These are phyloP conservation scores for Didymella glomerata DNA, from an alignment of 2,329 filamentous ascomycete species.

Conservation along the genomic window DNA sequence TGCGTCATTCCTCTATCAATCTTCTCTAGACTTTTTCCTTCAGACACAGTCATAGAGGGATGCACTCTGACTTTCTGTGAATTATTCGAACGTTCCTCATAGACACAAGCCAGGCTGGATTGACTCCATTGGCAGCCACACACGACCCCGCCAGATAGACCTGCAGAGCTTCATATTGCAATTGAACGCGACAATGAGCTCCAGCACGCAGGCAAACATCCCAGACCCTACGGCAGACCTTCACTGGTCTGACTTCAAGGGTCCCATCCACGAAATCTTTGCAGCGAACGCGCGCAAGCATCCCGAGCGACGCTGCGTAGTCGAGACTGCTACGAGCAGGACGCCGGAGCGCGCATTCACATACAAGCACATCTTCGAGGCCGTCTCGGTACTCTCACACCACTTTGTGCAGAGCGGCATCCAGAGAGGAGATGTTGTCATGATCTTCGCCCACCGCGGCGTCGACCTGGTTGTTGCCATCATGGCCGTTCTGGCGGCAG, in stretches of 20 bases:
- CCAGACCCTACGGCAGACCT: conserved; percentile 74
- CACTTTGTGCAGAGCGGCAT: conserved; percentile 78
- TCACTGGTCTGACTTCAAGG: conserved; percentile 71
- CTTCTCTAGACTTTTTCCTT: conserved; percentile 13
- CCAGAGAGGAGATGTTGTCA: conserved; percentile 84
- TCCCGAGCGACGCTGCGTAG: conserved; percentile 73
- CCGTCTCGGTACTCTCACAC: conserved; percentile 81
- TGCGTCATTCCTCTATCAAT: conserved; percentile 31
- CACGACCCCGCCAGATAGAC: conserved; percentile 8
- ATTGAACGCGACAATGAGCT: conserved; percentile 43
- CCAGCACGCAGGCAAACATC: conserved; percentile 43
- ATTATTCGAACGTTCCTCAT: background rate
- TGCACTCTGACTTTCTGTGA: conserved; percentile 7
- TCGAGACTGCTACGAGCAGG: conserved; percentile 66
- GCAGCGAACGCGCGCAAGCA: conserved; percentile 70
- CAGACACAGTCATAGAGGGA: conserved; percentile 15
- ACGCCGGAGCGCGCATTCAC: conserved; percentile 74
- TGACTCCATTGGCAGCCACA: conserved; percentile 15
- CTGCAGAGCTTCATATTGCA: conserved; percentile 18
- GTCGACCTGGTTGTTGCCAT: conserved; percentile 80
- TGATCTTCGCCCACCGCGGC: conserved; percentile 86
- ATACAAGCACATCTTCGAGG: conserved; percentile 86
- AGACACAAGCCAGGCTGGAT: conserved; percentile 15
- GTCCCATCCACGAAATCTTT: conserved; percentile 77
- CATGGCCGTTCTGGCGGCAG: conserved; percentile 74